Base-by-base conservation (phyloP, 139 green algal species). In the Tetradesmus lagerheimii region DNA sequence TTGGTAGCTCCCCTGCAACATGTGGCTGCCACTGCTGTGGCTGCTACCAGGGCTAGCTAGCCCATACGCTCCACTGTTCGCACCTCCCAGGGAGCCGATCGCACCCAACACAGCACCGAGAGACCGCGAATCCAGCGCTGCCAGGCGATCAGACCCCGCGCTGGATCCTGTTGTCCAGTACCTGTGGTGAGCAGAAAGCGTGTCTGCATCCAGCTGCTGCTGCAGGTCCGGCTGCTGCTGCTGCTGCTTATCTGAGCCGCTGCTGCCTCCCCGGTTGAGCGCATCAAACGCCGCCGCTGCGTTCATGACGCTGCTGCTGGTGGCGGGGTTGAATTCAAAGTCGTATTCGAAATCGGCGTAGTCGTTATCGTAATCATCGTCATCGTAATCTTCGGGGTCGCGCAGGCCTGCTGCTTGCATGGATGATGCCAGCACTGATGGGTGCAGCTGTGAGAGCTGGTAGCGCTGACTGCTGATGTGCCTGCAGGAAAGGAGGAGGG, bases 381-480 rank as follows among this genome's bases (percentile, higher is more conserved):
- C 64, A 0, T 77, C 57, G 39, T 88, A 50, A 43, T 66, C 35
- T 11, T 89, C 85, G 12, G 43, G 15, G 43, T 89, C 85, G n/a
- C 85, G 71, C 25, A 89, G 25, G 23, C 85, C 85, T 39, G 77
- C 85, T 20, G 85, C 85, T 27, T 89, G 53, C 85, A 89, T 89
- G 43, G 85, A 84, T 39, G 41, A 57, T 1, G 85, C 85, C 4
- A 89, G 43, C 18, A 84, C 14, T 2, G 37, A 64, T 1, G 85
- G 85, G 43, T 89, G 85, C n/a, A 89, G 71, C 45, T 89, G 85
- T 35, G 74, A 43, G 43, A 89, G 62, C 85, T 83, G 85, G n/a
- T 89, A 89, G 18, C 85, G 76, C 85, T 89, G 85, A 45, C 71
- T 84, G 45, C 71, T 89, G n/a, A 89, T 74, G 45, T 80, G 45